Evolutionary conservation across 345 rosid species (phyloP).

Genomic region (Eucalyptus shirleyi): DNA sequence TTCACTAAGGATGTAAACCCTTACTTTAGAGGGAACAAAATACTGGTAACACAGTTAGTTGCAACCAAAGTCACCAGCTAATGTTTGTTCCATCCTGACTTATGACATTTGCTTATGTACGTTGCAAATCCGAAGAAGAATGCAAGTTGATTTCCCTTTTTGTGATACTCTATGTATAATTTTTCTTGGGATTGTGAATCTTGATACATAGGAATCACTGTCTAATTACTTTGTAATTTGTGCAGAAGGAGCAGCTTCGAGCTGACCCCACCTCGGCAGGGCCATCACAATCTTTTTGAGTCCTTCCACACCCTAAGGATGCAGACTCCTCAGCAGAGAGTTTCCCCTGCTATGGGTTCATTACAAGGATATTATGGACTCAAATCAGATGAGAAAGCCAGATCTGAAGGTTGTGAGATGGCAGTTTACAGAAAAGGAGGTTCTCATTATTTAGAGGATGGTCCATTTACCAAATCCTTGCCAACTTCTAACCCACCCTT

Average conservation of each 20-base stretch:
- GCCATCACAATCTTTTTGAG: constrained; percentile 24
- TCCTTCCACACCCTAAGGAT: constrained; percentile 49
- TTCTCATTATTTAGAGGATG: constrained; percentile 15
- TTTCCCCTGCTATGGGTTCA: constrained; percentile 75
- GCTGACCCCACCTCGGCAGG: constrained; percentile 5
- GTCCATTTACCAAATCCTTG: constrained; percentile 11
- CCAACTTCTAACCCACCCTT: constrained; percentile 18
- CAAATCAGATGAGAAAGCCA: constrained; percentile 14
- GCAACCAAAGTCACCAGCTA: not conserved
- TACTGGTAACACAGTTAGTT: not conserved
- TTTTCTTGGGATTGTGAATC: not conserved
- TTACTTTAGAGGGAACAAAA: not conserved
- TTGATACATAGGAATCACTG: not conserved
- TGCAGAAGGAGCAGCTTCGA: constrained; percentile 37
- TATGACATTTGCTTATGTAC: not conserved
- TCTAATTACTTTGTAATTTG: not conserved
- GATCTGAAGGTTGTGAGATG: constrained; percentile 46
- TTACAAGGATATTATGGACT: constrained; percentile 74
- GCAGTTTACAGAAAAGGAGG: constrained; percentile 21
- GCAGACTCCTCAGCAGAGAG: constrained; percentile 27
- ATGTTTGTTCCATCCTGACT: not conserved
- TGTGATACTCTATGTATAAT: not conserved
- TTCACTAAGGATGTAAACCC: not conserved
- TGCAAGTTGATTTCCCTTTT: not conserved
- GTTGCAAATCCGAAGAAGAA: not conserved